Conservation (phyloP, 2,329 filamentous ascomycete genomes). For the Neofusicoccum umdonicola region DNA sequence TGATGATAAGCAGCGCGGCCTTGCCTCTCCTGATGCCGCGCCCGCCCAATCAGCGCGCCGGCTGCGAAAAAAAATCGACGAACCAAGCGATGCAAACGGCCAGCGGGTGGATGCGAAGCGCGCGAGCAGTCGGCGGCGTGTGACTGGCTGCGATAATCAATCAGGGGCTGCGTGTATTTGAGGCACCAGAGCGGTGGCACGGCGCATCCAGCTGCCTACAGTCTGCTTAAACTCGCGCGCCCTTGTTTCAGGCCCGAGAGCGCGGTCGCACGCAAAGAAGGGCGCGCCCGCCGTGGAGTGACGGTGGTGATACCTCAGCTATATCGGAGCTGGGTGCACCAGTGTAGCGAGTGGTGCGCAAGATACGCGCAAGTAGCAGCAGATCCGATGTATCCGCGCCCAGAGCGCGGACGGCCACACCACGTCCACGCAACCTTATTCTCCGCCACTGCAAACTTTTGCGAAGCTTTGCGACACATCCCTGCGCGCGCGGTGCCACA, state of each 20-base stretch:
- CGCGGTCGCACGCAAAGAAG: slow-evolving; percentile 1
- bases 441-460: slow-evolving; percentile 9
- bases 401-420: background rate
- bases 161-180: slow-evolving; percentile 17
- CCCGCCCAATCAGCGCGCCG: slow-evolving; percentile 7
- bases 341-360: background rate
- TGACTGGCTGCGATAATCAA: background rate
- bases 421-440: slow-evolving; percentile 7
- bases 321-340: background rate
- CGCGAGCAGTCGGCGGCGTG: background rate
- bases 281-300: background rate
- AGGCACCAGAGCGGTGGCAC: background rate
- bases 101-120: too few species aligned
- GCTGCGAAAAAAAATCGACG: background rate
- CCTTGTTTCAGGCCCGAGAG: slow-evolving; percentile 8
- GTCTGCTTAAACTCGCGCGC: background rate
- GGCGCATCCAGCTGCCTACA: background rate
- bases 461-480: slow-evolving; percentile 9
- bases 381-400: slow-evolving; percentile 12
- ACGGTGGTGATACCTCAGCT: slow-evolving; percentile 14
- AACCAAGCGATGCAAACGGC: slow-evolving; percentile 10
- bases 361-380: background rate
- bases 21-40: slow-evolving; percentile 7
- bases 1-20: slow-evolving; percentile 15
- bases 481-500: slow-evolving; percentile 1